These are phyloP conservation scores for Aspergillus fischeri DNA, from an alignment of 2,329 filamentous ascomycete genomes.

Conservation along the genomic window DNA sequence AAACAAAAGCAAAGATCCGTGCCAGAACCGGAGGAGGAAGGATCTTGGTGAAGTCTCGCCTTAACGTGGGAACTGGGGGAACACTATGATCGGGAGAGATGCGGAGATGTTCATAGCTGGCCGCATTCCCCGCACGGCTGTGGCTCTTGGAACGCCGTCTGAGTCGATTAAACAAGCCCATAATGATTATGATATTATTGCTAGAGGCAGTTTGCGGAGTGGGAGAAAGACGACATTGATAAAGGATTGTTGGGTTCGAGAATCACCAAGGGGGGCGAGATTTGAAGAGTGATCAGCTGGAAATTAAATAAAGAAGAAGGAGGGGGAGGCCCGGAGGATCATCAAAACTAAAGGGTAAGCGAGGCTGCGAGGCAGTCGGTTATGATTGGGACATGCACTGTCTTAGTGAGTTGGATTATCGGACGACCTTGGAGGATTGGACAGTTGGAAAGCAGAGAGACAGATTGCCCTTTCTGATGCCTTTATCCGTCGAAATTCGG, in stretches of 20 bases:
- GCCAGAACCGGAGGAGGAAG: conserved; percentile 68
- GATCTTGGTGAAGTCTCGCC: conserved; percentile 40
- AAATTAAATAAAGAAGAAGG: not conserved
- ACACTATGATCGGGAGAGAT: conserved; percentile 9
- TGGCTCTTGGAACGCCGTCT: conserved; percentile 26
- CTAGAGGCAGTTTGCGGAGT: not conserved
- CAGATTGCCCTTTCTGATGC: not conserved
- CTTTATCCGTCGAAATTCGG: not conserved
- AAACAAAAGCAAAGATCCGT: conserved; percentile 76
- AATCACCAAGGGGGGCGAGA: not conserved
- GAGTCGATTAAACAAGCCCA: conserved; percentile 31
- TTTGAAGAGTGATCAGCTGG: not conserved
- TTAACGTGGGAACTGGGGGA: conserved; percentile 15
- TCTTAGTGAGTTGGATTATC: not conserved
- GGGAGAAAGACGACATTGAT: conserved; percentile 3
- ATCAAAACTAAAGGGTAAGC: not conserved
- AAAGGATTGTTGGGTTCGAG: not conserved
- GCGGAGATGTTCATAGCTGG: conserved; percentile 18
- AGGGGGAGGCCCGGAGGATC: not conserved
- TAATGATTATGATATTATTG: conserved; percentile 11
- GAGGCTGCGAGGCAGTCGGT: not conserved
- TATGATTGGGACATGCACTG: not conserved
- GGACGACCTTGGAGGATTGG: too few species aligned
- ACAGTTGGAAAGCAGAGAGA: not conserved
- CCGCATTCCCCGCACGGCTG: conserved; percentile 24